Conservation (phyloP, 129 eudicot species). For the Flaveria sonorensis region DNA sequence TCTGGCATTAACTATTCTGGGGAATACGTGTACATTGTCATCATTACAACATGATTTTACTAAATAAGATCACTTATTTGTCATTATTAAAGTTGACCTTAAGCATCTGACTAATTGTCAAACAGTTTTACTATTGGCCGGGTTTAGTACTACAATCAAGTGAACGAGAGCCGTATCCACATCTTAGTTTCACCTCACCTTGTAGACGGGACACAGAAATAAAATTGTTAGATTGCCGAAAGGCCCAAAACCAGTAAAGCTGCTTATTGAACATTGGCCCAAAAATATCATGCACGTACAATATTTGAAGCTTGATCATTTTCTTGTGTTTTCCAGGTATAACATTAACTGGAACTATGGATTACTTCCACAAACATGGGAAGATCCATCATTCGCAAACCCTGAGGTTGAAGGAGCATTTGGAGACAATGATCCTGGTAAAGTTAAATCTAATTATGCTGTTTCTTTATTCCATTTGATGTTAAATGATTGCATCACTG, state of each 20-base stretch:
- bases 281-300: background rate
- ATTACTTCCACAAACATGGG: conserved; percentile 99
- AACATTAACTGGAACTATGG: conserved; percentile 98
- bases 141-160: background rate
- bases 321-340: conserved; percentile 52
- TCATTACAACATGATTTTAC: conserved; percentile 8
- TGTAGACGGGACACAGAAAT: background rate
- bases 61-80: background rate
- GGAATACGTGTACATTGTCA: background rate
- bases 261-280: background rate
- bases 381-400: conserved; percentile 85
- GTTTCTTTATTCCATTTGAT: background rate
- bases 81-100: background rate
- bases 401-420: conserved; percentile 94
- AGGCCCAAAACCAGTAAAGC: background rate
- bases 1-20: background rate
- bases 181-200: background rate
- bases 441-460: background rate
- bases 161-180: background rate
- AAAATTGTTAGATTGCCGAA: background rate
- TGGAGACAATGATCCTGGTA: conserved; percentile 99
- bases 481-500: background rate
- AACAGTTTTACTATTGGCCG: background rate
- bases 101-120: background rate
- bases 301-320: background rate